Evolutionary conservation across 1,284 basidiomycete species (phyloP).

Genomic region (Boletellus dicymbophilus): DNA sequence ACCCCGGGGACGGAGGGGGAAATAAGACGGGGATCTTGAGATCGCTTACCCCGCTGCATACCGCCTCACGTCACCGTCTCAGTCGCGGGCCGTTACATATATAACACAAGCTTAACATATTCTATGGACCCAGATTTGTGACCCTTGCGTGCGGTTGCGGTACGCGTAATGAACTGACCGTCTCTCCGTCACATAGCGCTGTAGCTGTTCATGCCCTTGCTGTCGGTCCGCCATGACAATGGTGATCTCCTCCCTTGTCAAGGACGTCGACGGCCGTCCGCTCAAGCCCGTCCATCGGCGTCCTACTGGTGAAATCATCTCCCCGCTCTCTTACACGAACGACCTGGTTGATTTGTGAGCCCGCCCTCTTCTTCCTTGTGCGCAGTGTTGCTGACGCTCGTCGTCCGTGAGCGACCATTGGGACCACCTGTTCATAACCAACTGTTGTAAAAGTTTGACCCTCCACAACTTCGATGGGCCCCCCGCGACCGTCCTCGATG

Average conservation of each 20-base stretch:
- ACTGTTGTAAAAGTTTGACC: slow-evolving; percentile 48
- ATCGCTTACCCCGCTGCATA: slow-evolving; percentile 20
- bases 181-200: background rate
- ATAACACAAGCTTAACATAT: slow-evolving; percentile 14
- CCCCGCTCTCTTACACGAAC: slow-evolving; percentile 52
- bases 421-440: slow-evolving; percentile 62
- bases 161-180: slow-evolving; percentile 6
- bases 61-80: slow-evolving; percentile 8
- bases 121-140: slow-evolving; percentile 5
- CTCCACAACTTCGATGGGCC: slow-evolving; percentile 53
- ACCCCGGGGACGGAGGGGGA: slow-evolving; percentile 23
- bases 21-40: slow-evolving; percentile 17
- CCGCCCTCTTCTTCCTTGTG: background rate
- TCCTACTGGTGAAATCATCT: slow-evolving; percentile 47
- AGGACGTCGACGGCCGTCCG: slow-evolving; percentile 48
- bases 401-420: slow-evolving; percentile 57
- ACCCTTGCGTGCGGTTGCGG: slow-evolving; percentile 13
- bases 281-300: slow-evolving; percentile 44
- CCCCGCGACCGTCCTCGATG: slow-evolving; percentile 60
- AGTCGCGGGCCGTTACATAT: slow-evolving; percentile 16
- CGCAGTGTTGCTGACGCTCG: background rate
- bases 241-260: slow-evolving; percentile 35
- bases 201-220: slow-evolving; percentile 23
- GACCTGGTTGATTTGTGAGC: slow-evolving; percentile 58
- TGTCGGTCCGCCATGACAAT: slow-evolving; percentile 27